phyloP scores from a whole-genome alignment of 805 yeast species.

The Wickerhamia fluorescens region DNA sequence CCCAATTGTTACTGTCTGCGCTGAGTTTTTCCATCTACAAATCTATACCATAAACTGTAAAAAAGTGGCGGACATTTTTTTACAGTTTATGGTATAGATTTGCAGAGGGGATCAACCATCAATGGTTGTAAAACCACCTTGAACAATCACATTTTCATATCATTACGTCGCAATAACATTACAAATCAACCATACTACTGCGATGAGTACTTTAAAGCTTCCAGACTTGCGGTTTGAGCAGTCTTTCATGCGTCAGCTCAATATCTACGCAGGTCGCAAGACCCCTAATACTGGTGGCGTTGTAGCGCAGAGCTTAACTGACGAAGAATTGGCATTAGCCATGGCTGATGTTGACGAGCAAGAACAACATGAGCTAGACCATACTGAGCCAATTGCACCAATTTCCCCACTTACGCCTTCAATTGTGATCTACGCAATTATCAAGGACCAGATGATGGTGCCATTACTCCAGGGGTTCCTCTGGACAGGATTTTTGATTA shows the following conservation, averaged over 20 bases:
- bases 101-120: too few relatives aligned
- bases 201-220: constrained; percentile 9
- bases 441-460: constrained; percentile 46
- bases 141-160: too few relatives aligned
- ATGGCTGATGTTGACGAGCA: constrained; percentile 6
- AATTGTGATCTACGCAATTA: constrained; percentile 40
- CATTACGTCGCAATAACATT: too few relatives aligned
- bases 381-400: too few relatives aligned
- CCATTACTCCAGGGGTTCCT: constrained; percentile 48
- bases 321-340: constrained; percentile 6
- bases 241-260: constrained; percentile 38
- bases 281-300: constrained; percentile 3
- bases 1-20: too few relatives aligned
- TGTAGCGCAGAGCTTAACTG: constrained; percentile 4
- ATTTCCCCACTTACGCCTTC: constrained; percentile 36
- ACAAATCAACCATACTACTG: too few relatives aligned
- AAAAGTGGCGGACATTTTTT: too few relatives aligned
- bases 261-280: constrained; percentile 20
- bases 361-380: constrained; percentile 5
- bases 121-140: too few relatives aligned
- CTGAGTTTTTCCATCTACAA: too few relatives aligned
- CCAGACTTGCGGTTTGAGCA: constrained; percentile 69
- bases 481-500: constrained; percentile 36
- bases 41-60: background rate
- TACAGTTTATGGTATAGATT: too few relatives aligned